phyloP scores from a whole-genome alignment of 805 yeast genomes.

The Cyberlindnera mycetangii region DNA sequence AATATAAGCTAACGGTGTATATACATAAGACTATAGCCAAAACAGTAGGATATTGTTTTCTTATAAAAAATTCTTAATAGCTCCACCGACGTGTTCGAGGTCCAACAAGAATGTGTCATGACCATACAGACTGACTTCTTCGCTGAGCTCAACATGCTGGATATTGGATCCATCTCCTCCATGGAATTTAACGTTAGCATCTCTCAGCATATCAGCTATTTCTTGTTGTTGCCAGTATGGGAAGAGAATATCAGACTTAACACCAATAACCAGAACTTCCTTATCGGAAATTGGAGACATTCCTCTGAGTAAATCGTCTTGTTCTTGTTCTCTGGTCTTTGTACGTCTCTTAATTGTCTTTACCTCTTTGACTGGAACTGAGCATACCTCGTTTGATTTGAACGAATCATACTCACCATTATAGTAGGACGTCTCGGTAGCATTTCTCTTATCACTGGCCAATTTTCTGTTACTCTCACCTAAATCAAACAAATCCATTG shows the following conservation, averaged over 20 bases:
- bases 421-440: constrained; percentile 29
- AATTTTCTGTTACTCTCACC: constrained; percentile 45
- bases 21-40: no score
- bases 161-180: constrained; percentile 41
- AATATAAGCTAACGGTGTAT: no score
- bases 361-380: constrained; percentile 49
- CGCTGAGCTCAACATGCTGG: constrained; percentile 69
- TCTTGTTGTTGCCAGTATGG: constrained; percentile 96
- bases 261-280: constrained; percentile 79
- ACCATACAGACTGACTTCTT: constrained; percentile 77
- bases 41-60: no score
- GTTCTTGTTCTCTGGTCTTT: constrained; percentile 52
- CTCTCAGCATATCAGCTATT: constrained; percentile 56
- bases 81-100: constrained; percentile 74
- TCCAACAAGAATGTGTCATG: constrained; percentile 89
- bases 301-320: constrained; percentile 63
- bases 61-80: constrained; percentile 59
- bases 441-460: constrained; percentile 46
- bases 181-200: constrained; percentile 26
- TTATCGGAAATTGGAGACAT: constrained; percentile 58
- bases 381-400: constrained; percentile 29
- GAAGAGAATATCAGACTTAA: constrained; percentile 87
- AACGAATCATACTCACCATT: constrained; percentile 20
- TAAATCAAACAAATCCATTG: constrained; percentile 91
- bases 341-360: constrained; percentile 48